Base-by-base conservation (phyloP, 371 early-diverging fungal species). In the Basidiobolus heterosporus region DNA sequence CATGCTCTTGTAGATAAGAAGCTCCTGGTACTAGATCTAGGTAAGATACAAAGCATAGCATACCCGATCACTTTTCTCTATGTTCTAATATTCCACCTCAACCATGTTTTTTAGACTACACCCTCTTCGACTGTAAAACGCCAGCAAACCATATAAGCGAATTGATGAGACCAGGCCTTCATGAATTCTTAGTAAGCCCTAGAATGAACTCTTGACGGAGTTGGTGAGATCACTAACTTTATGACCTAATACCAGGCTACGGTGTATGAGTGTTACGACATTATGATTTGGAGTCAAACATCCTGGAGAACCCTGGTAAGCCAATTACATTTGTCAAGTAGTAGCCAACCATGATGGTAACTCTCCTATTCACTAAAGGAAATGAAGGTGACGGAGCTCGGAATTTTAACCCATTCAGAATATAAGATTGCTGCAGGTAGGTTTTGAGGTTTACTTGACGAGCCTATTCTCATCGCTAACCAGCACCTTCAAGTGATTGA, bases 261-360 rank as follows among this genome's bases (percentile, higher is more conserved):
- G 3, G 30, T 30, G 30, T 72, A 73, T 48, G 66, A 65, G 41
- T 59, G 66, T 47, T 78, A 75, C 47, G 78, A 76, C 46, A 59
- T 75, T 43, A 68, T 74, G 7, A 69, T 78, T 41, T 78, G 78
- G 78, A 72, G 72, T 41, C 78, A 78, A 50, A 78, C 78, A 0
- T 57, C 60, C 23, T 75, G 74, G 74, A 64, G 60, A 42, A 67
- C 66, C 6, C 54, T 78, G 30, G 30, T 30, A 30, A 30, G 30
- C 30, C n/a, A n/a, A 30, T 3, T 9, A 30, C 5, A 30, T 30
- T 9, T 3, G 9, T 30, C 3, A 9, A 9, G 9, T 3, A 30
- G 5, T 3, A 30, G 3, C 30, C 3, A 30, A 30, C 30, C 9
- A 9, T 30, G 3, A 9, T 30, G 30, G 30, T 30, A 30, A 30